phyloP scores from a whole-genome alignment of 192 early-diverging fungal species.

The Oehlia diaphana region DNA sequence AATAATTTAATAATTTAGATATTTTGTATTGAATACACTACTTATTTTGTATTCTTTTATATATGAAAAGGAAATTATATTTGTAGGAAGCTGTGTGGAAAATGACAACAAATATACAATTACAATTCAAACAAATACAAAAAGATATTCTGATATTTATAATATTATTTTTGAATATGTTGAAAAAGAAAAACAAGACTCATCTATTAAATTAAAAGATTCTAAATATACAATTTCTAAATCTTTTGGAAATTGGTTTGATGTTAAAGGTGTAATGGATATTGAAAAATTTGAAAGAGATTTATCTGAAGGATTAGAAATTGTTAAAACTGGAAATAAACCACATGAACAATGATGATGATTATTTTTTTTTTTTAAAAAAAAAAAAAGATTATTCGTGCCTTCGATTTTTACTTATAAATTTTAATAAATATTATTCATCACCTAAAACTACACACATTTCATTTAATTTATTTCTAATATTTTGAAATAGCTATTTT shows the following conservation, averaged over 20 bases:
- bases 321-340: constrained; percentile 15
- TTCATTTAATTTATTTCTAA: too few species aligned
- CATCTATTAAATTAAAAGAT: constrained; percentile 37
- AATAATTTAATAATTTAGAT: constrained; percentile 24
- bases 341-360: constrained; percentile 14
- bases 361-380: not conserved
- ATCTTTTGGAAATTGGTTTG: constrained; percentile 64
- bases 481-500: too few species aligned
- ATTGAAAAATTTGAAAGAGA: constrained; percentile 45
- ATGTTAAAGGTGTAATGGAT: constrained; percentile 65
- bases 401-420: too few species aligned
- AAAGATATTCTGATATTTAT: constrained; percentile 54
- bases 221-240: constrained; percentile 54
- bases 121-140: constrained; percentile 32
- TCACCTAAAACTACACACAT: too few species aligned
- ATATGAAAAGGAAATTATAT: constrained; percentile 68
- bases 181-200: constrained; percentile 29
- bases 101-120: not conserved
- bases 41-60: constrained; percentile 57
- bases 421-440: too few species aligned
- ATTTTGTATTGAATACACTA: constrained; percentile 48
- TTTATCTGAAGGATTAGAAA: constrained; percentile 2
- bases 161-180: constrained; percentile 56
- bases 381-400: not conserved
- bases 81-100: constrained; percentile 56